These are phyloP conservation scores for Wickerhamiella qilinensis DNA, from an alignment of 805 yeast species.

Conservation along the genomic window DNA sequence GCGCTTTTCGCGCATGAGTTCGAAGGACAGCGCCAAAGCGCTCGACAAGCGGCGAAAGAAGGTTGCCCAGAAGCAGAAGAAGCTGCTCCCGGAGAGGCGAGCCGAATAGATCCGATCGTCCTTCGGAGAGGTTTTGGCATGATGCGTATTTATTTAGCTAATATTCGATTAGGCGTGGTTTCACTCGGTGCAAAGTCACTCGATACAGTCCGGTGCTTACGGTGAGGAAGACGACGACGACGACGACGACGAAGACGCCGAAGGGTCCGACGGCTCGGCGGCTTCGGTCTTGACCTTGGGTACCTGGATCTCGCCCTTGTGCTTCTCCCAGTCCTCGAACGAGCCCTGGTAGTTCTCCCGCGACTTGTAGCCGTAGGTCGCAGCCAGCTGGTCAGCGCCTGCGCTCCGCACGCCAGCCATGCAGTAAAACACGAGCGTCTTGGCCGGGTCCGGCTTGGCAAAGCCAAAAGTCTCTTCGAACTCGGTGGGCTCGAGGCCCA, in stretches of 20 bases:
- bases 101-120: neutral
- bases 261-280: constrained; percentile 50
- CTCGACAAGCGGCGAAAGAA: constrained; percentile 23
- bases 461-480: constrained; percentile 71
- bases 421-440: constrained; percentile 78
- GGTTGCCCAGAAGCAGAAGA: constrained; percentile 25
- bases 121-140: no score
- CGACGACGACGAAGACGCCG: constrained; percentile 14
- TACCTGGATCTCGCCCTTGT: constrained; percentile 49
- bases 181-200: no score
- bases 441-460: constrained; percentile 53
- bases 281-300: constrained; percentile 34
- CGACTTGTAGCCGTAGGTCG: constrained; percentile 70
- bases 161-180: no score
- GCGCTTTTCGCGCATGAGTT: constrained; percentile 23
- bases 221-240: constrained; percentile 17
- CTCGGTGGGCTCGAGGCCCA: constrained; percentile 62
- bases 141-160: neutral
- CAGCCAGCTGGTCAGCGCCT: constrained; percentile 82
- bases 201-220: neutral
- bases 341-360: constrained; percentile 82
- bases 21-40: constrained; percentile 20
- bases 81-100: constrained; percentile 20
- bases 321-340: constrained; percentile 62
- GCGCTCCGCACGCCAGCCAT: constrained; percentile 83